phyloP scores from a whole-genome alignment of 1,284 basidiomycete genomes.

The Anthracocystis walkeri region DNA sequence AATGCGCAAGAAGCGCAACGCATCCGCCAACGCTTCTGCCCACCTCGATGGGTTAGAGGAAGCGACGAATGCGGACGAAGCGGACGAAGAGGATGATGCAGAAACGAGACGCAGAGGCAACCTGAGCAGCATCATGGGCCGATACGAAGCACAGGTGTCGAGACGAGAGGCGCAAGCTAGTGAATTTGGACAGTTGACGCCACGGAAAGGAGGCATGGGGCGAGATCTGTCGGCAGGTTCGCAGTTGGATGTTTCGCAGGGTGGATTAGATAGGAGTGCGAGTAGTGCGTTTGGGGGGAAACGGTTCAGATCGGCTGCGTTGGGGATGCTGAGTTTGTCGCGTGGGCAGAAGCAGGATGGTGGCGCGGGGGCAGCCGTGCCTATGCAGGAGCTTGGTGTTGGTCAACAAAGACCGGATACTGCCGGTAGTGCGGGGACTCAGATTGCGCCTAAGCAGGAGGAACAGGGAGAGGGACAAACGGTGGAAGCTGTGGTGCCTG shows the following conservation, averaged over 20 bases:
- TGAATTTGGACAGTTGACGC: conserved; percentile 38
- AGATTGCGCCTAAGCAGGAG: neutral
- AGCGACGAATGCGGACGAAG: conserved; percentile 16
- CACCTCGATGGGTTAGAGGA: conserved; percentile 29
- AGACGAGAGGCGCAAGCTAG: conserved; percentile 32
- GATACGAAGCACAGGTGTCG: conserved; percentile 41
- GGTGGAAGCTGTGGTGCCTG: conserved; percentile 15
- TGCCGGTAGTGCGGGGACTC: neutral
- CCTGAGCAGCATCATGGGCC: conserved; percentile 41
- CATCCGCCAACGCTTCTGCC: conserved; percentile 20
- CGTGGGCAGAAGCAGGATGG: conserved; percentile 10
- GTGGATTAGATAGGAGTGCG: conserved; percentile 21
- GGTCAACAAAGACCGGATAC: neutral
- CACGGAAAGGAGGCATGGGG: conserved; percentile 11
- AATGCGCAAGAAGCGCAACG: conserved; percentile 33
- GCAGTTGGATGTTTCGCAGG: conserved; percentile 17
- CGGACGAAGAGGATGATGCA: conserved; percentile 20
- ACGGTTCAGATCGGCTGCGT: conserved; percentile 34
- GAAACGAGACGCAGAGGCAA: conserved; percentile 6
- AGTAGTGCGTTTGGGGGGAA: conserved; percentile 12
- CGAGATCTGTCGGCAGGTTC: conserved; percentile 28
- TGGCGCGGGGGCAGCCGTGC: conserved; percentile 5
- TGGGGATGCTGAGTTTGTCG: conserved; percentile 35
- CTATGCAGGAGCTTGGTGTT: conserved; percentile 33
- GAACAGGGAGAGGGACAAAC: neutral